These are phyloP conservation scores for Primulina tabacum DNA, from an alignment of 257 asterid genomes.

Conservation along the genomic window DNA sequence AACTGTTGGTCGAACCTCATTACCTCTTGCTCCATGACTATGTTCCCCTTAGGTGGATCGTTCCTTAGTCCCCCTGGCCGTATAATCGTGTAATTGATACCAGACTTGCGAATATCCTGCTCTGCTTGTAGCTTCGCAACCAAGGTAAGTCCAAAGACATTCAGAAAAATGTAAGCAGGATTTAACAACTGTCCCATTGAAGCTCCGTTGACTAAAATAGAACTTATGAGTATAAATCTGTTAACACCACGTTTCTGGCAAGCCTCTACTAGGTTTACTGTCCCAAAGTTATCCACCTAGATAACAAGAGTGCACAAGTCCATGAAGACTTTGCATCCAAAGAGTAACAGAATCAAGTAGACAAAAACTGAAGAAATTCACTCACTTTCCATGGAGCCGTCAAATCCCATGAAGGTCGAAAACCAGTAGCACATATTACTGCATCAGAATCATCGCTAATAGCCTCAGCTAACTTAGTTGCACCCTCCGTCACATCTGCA, in stretches of 20 bases:
- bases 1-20: constrained; percentile 1
- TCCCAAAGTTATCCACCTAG: constrained; percentile 94
- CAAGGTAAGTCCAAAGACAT: constrained; percentile 73
- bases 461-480: constrained; percentile 69
- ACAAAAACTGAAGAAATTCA: constrained; percentile 1
- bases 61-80: constrained; percentile 93
- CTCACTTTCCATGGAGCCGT: constrained; percentile 88
- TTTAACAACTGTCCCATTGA: constrained; percentile 92
- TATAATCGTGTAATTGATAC: constrained; percentile 85
- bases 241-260: constrained; percentile 70
- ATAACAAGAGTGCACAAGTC: constrained; percentile 8
- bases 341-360: background rate
- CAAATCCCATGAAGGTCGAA: constrained; percentile 76
- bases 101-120: constrained; percentile 74
- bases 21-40: constrained; percentile 96
- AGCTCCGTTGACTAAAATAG: constrained; percentile 91
- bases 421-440: constrained; percentile 93
- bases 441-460: constrained; percentile 90
- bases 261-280: constrained; percentile 93
- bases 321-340: constrained; percentile 18
- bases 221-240: constrained; percentile 82
- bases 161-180: constrained; percentile 86
- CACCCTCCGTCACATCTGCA: constrained; percentile 93
- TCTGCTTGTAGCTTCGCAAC: constrained; percentile 98
- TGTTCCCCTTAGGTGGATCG: constrained; percentile 79